Evolutionary conservation across 106 monocot species (phyloP).

Genomic region (Allium sativum): DNA sequence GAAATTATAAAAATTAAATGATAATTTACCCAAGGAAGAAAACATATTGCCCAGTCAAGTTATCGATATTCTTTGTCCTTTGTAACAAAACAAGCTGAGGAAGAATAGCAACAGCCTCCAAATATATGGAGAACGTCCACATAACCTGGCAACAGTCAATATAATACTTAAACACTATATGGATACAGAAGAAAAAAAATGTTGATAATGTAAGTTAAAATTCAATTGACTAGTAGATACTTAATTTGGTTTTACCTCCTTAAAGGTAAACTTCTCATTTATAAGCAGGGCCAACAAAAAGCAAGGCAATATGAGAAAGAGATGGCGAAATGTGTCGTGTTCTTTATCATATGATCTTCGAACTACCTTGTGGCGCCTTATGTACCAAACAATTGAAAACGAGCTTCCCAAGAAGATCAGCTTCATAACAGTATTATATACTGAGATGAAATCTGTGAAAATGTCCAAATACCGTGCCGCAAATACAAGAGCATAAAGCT

Average conservation of each 20-base stretch:
- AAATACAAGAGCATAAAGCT: constrained; percentile 83
- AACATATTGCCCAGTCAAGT: constrained; percentile 88
- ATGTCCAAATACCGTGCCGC: constrained; percentile 58
- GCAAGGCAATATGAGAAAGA: constrained; percentile 55
- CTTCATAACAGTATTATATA: constrained; percentile 83
- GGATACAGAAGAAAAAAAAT: no score
- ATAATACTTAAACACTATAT: neutral
- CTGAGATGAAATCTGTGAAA: constrained; percentile 44
- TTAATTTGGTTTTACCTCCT: constrained; percentile 33
- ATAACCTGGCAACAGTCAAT: constrained; percentile 36
- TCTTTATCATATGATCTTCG: constrained; percentile 75
- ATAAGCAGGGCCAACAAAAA: constrained; percentile 51
- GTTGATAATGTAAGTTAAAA: no score
- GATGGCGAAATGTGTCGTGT: constrained; percentile 83
- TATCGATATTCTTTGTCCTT: constrained; percentile 84
- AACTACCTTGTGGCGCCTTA: constrained; percentile 71
- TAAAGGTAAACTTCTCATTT: constrained; percentile 57
- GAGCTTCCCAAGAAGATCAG: constrained; percentile 74
- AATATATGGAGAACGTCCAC: constrained; percentile 85
- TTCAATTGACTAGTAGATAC: constrained; percentile 9
- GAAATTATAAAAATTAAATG: no score
- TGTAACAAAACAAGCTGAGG: constrained; percentile 83
- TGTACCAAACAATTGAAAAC: constrained; percentile 81
- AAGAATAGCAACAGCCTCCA: constrained; percentile 86
- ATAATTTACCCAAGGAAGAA: constrained; percentile 74